Conservation (phyloP, 2,329 filamentous ascomycete genomes). For the Chaetomiaceae sp. region DNA sequence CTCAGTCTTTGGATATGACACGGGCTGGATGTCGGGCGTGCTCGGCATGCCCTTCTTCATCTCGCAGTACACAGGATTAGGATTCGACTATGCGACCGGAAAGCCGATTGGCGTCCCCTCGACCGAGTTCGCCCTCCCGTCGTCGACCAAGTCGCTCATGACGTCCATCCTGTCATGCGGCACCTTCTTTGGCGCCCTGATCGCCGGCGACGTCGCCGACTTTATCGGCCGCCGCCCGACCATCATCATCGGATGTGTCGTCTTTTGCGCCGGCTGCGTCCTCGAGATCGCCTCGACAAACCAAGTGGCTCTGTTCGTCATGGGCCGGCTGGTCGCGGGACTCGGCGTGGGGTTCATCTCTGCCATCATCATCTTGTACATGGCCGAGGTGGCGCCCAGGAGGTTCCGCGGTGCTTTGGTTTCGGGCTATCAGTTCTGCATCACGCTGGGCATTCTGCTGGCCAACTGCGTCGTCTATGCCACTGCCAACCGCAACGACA, state of each 20-base stretch:
- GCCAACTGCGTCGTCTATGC: slow-evolving; percentile 65
- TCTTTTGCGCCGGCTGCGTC: slow-evolving; percentile 57
- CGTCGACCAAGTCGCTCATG: slow-evolving; percentile 42
- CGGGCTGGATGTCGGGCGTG: slow-evolving; percentile 52
- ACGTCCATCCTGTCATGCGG: slow-evolving; percentile 61
- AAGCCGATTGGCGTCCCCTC: slow-evolving; percentile 24
- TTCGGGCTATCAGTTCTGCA: slow-evolving; percentile 71
- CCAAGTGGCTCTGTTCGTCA: slow-evolving; percentile 52
- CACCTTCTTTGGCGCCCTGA: slow-evolving; percentile 62
- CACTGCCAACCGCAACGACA: slow-evolving; percentile 54
- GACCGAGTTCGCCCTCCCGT: slow-evolving; percentile 23
- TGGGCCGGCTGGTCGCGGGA: slow-evolving; percentile 61
- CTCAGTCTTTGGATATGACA: slow-evolving; percentile 54
- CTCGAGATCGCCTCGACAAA: slow-evolving; percentile 54
- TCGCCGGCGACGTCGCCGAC: slow-evolving; percentile 63
- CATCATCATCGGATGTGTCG: slow-evolving; percentile 54
- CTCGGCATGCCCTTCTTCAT: slow-evolving; percentile 38
- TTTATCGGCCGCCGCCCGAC: slow-evolving; percentile 57
- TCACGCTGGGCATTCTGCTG: slow-evolving; percentile 67
- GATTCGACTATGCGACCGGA: slow-evolving; percentile 28
- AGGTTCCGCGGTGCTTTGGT: slow-evolving; percentile 69
- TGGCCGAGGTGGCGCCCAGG: slow-evolving; percentile 57
- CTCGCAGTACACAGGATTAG: slow-evolving; percentile 36
- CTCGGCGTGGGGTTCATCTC: slow-evolving; percentile 65
- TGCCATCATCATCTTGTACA: slow-evolving; percentile 65